phyloP scores from a whole-genome alignment of 768 basidiomycete species.

The Sarcomyxa edulis region DNA sequence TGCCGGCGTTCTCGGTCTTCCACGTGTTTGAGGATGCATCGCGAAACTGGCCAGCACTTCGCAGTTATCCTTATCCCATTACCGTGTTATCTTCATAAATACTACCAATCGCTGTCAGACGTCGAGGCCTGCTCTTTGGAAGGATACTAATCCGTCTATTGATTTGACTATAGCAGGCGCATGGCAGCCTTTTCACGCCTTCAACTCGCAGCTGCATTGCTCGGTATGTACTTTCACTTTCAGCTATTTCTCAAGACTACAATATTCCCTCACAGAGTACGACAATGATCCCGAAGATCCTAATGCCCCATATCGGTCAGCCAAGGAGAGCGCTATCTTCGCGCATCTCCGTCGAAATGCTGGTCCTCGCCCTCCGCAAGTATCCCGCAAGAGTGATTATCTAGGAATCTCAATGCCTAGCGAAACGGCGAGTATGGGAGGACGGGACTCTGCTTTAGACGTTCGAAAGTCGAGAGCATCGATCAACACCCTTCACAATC shows the following conservation, averaged over 20 bases:
- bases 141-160: no score
- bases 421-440: conserved; percentile 43
- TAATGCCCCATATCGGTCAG: conserved; percentile 52
- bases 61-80: no score
- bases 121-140: no score
- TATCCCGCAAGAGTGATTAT: conserved; percentile 56
- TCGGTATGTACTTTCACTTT: conserved; percentile 52
- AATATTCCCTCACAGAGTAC: conserved; percentile 52
- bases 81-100: no score
- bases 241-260: not conserved
- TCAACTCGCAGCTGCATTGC: conserved; percentile 80
- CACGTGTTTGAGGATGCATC: no score
- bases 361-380: conserved; percentile 36
- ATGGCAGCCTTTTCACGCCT: conserved; percentile 66
- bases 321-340: conserved; percentile 84
- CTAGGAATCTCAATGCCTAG: conserved; percentile 65
- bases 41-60: no score
- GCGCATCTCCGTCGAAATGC: conserved; percentile 63
- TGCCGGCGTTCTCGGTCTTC: no score
- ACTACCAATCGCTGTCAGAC: no score
- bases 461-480: conserved; percentile 51
- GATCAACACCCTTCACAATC: conserved; percentile 63
- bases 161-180: no score
- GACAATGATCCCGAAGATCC: conserved; percentile 82
- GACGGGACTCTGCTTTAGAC: conserved; percentile 42